Percentiles rank a stretch among this genome's conserved stretches.
Evolutionary conservation across 129 eudicot genomes (phyloP).

Genomic region (Erigeron canadensis): DNA sequence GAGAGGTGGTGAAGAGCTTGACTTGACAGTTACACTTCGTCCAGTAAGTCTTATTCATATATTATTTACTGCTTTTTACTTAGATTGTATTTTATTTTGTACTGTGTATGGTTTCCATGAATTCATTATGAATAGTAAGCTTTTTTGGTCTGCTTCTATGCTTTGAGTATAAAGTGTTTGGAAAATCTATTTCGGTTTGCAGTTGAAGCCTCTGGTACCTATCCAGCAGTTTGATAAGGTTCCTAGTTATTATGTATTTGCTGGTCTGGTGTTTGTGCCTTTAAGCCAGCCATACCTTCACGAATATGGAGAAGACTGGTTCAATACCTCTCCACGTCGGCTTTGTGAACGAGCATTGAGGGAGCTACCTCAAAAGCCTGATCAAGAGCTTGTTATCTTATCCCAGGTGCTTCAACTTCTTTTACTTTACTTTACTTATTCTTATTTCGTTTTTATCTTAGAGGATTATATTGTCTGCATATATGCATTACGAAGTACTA

Average conservation of each 20-base stretch:
- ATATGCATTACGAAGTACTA: background rate
- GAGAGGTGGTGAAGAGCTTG: slow-evolving; percentile 80
- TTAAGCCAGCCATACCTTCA: slow-evolving; percentile 89
- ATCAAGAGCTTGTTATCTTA: slow-evolving; percentile 82
- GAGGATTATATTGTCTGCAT: background rate
- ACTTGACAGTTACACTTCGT: slow-evolving; percentile 50
- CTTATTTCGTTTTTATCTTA: background rate
- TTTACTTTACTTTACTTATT: background rate
- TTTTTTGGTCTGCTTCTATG: background rate
- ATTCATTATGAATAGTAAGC: background rate
- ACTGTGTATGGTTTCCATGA: slow-evolving; percentile 13
- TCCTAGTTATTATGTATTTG: slow-evolving; percentile 94
- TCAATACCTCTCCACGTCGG: slow-evolving; percentile 90
- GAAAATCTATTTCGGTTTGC: slow-evolving; percentile 27
- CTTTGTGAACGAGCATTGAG: slow-evolving; percentile 87
- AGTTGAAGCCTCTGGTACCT: slow-evolving; percentile 92
- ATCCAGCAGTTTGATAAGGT: slow-evolving; percentile 93
- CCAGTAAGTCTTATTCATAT: slow-evolving; percentile 65
- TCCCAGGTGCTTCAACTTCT: slow-evolving; percentile 58
- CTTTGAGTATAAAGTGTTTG: background rate
- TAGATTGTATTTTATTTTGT: background rate
- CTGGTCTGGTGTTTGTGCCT: slow-evolving; percentile 87
- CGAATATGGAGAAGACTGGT: slow-evolving; percentile 98
- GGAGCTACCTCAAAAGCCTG: slow-evolving; percentile 70
- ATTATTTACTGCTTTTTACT: background rate